phyloP scores from a whole-genome alignment of 257 asterid genomes.

The Capsicum chinense region DNA sequence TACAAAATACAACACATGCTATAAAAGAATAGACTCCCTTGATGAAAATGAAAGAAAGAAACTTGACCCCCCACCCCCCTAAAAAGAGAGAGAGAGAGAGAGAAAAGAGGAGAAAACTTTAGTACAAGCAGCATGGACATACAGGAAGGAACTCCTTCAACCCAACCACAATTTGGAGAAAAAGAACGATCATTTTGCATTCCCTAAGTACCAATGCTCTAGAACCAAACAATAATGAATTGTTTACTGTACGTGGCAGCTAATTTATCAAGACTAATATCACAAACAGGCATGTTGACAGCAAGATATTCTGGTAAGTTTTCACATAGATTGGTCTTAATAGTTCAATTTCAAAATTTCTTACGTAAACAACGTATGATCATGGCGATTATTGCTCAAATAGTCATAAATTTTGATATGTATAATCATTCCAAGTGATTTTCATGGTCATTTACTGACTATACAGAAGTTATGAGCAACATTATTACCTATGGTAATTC shows the following conservation, averaged over 20 bases:
- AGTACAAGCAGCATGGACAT: not conserved
- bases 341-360: not conserved
- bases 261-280: not conserved
- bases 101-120: not conserved
- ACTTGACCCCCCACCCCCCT: not conserved
- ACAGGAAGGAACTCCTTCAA: not conserved
- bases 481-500: not conserved
- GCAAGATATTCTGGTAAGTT: not conserved
- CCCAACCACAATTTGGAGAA: not conserved
- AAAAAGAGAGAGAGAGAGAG: not conserved
- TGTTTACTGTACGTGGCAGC: not conserved
- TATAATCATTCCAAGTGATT: not conserved
- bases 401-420: not conserved
- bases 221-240: not conserved
- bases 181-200: not conserved
- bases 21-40: not conserved
- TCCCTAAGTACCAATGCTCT: not conserved
- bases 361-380: not conserved
- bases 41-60: constrained; percentile 2
- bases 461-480: not conserved
- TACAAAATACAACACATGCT: not conserved
- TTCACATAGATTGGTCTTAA: not conserved
- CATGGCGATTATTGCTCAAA: not conserved
- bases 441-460: not conserved
- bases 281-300: not conserved